Percentiles rank a stretch among this genome's conserved stretches.
Evolutionary conservation across 1,284 basidiomycete species (phyloP).

Genomic region (Exobasidium cylindrosporum): DNA sequence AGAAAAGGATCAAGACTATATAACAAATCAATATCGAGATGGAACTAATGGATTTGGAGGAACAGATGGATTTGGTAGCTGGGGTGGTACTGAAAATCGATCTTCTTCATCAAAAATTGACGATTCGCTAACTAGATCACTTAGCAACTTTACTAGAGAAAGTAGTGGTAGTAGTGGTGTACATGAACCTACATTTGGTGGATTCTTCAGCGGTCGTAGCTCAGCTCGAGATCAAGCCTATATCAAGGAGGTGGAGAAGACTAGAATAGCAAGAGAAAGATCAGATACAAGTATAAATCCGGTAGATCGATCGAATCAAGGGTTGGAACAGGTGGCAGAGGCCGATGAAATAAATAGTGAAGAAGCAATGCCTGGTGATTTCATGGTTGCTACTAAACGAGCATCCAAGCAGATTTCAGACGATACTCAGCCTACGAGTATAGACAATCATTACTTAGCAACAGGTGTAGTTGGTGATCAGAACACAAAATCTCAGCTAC

Average conservation of each 20-base stretch:
- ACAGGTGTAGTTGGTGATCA: background rate
- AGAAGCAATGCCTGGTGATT: constrained; percentile 17
- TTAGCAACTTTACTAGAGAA: constrained; percentile 22
- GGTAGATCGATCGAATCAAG: constrained; percentile 3
- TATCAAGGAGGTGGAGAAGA: constrained; percentile 27
- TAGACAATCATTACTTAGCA: background rate
- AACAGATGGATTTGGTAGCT: constrained; percentile 42
- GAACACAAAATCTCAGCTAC: constrained; percentile 10
- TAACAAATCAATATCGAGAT: constrained; percentile 2
- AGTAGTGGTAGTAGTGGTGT: constrained; percentile 7
- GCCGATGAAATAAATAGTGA: background rate
- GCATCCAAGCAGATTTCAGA: constrained; percentile 2
- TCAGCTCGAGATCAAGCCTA: constrained; percentile 37
- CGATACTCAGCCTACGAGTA: background rate
- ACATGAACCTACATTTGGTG: constrained; percentile 11
- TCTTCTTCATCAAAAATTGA: constrained; percentile 15
- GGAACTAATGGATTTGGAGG: constrained; percentile 24
- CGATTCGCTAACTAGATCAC: constrained; percentile 24
- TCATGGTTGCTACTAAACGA: constrained; percentile 15
- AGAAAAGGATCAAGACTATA: constrained; percentile 10
- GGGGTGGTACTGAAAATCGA: constrained; percentile 12
- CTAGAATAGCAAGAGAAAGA: constrained; percentile 1
- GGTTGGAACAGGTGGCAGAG: constrained; percentile 8
- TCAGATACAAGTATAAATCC: background rate
- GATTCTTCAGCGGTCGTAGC: constrained; percentile 32